phyloP scores from a whole-genome alignment of 768 basidiomycete genomes.

The Amanita thiersii region DNA sequence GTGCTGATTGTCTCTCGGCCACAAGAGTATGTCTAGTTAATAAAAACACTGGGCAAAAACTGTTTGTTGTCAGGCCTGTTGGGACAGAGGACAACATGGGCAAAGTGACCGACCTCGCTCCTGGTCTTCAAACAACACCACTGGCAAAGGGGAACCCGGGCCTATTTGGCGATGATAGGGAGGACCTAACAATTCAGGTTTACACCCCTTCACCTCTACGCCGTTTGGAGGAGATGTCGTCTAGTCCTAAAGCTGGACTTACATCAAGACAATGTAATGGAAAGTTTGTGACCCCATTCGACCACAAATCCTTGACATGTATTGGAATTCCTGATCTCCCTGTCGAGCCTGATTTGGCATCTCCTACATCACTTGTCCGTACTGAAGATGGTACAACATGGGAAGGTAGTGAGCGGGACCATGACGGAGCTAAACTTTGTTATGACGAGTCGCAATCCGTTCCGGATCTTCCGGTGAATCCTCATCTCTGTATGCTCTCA shows the following conservation, averaged over 20 bases:
- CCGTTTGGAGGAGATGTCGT: constrained; percentile 31
- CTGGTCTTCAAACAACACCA: too few relatives aligned
- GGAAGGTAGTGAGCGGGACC: constrained; percentile 39
- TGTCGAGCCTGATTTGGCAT: constrained; percentile 36
- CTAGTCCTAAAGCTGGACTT: constrained; percentile 43
- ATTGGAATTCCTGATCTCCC: constrained; percentile 18
- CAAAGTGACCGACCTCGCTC: too few relatives aligned
- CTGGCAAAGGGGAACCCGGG: too few relatives aligned
- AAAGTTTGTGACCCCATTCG: constrained; percentile 40
- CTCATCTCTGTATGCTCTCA: constrained; percentile 47
- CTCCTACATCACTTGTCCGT: constrained; percentile 41
- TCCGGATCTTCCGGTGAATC: constrained; percentile 29
- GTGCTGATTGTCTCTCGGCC: constrained; percentile 80
- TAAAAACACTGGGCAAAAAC: constrained; percentile 50
- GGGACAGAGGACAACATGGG: neutral
- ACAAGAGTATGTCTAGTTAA: constrained; percentile 71
- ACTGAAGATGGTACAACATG: constrained; percentile 53
- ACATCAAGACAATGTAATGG: constrained; percentile 39
- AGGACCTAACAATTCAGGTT: constrained; percentile 56
- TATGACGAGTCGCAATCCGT: constrained; percentile 47
- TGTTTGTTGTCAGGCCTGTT: constrained; percentile 47
- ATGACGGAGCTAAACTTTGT: constrained; percentile 17
- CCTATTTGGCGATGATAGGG: constrained; percentile 33
- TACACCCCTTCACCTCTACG: constrained; percentile 26
- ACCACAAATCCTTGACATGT: constrained; percentile 28